Evolutionary conservation across 179 eudicot genomes (phyloP).

Genomic region (Beta macrorhiza): DNA sequence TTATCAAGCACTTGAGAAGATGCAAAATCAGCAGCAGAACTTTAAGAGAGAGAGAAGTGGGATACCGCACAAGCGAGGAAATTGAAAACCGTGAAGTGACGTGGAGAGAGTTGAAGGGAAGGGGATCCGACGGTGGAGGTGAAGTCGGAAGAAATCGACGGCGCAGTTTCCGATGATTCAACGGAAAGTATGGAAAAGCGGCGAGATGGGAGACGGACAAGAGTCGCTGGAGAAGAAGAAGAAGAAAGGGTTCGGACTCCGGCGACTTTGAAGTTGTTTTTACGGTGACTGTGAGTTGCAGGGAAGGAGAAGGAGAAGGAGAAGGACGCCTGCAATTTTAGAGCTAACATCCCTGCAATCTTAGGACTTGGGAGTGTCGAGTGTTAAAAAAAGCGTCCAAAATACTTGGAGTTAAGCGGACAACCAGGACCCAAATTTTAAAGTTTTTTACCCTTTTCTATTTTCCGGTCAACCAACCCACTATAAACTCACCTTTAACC

Average conservation of each 20-base stretch:
- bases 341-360: slow-evolving; percentile 19
- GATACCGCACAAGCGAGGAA: slow-evolving; percentile 62
- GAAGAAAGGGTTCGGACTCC: slow-evolving; percentile 18
- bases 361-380: too few relatives aligned
- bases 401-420: too few relatives aligned
- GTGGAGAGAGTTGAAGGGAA: slow-evolving; percentile 45
- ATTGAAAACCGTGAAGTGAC: slow-evolving; percentile 53
- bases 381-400: too few relatives aligned
- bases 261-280: slow-evolving; percentile 23
- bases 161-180: slow-evolving; percentile 31
- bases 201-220: slow-evolving; percentile 34
- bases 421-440: too few relatives aligned
- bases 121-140: slow-evolving; percentile 56
- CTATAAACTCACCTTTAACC: too few relatives aligned
- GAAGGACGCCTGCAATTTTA: slow-evolving; percentile 30
- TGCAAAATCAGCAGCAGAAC: too few relatives aligned
- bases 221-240: slow-evolving; percentile 22
- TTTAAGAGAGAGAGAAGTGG: neutral
- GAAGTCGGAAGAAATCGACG: slow-evolving; percentile 41
- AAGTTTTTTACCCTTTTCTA: too few relatives aligned
- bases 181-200: slow-evolving; percentile 35
- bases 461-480: too few relatives aligned
- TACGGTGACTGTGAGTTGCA: slow-evolving; percentile 3
- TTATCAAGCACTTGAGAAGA: neutral
- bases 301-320: slow-evolving; percentile 29